Percentiles rank a stretch among this genome's conserved stretches.
phyloP scores from a whole-genome alignment of 106 monocot genomes.

The Xerophyta viscosa region DNA sequence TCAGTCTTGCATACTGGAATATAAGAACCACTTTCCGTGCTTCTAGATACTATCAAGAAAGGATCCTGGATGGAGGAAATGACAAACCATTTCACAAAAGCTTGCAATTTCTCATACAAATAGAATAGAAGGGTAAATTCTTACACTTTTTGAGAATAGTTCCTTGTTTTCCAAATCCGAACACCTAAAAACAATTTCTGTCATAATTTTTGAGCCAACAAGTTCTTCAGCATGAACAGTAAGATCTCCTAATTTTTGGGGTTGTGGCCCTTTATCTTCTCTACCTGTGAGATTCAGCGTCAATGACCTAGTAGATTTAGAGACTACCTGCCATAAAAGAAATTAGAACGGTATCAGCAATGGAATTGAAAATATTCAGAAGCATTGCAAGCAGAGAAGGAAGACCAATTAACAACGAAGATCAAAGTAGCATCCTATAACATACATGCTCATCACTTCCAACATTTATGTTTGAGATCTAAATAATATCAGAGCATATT shows the following conservation, averaged over 20 bases:
- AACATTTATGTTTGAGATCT: too few species aligned
- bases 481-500: too few species aligned
- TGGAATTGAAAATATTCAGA: too few species aligned
- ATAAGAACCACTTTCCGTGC: slow-evolving; percentile 48
- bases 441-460: too few species aligned
- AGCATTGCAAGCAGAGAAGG: too few species aligned
- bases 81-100: not conserved
- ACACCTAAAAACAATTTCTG: slow-evolving; percentile 71
- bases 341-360: not conserved
- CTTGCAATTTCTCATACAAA: not conserved
- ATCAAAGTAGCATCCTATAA: too few species aligned
- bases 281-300: slow-evolving; percentile 47
- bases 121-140: slow-evolving; percentile 1
- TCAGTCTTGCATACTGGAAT: slow-evolving; percentile 93
- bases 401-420: too few species aligned
- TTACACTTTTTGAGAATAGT: slow-evolving; percentile 93
- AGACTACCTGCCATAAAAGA: slow-evolving; percentile 48
- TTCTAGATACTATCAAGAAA: slow-evolving; percentile 82
- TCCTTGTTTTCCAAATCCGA: slow-evolving; percentile 85
- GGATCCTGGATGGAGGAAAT: slow-evolving; percentile 55
- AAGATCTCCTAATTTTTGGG: slow-evolving; percentile 41
- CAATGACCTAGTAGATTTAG: slow-evolving; percentile 41
- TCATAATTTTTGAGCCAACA: slow-evolving; percentile 44
- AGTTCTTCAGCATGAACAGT: slow-evolving; percentile 70
- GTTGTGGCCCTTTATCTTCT: slow-evolving; percentile 19